phyloP scores from a whole-genome alignment of 2,329 filamentous ascomycete genomes.

The Epichloe baconii region DNA sequence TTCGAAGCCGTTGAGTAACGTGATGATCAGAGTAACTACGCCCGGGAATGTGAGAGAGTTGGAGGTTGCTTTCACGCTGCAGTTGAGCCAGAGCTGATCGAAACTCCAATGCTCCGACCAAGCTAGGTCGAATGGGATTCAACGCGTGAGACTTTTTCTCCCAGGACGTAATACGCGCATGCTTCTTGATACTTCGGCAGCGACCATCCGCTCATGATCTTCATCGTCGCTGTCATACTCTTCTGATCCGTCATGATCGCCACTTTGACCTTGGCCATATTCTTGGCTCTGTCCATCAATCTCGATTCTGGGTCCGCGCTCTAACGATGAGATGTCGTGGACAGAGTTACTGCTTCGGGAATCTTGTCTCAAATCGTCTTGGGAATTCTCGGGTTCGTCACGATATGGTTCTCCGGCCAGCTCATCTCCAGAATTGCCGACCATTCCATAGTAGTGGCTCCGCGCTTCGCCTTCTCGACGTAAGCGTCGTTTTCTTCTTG shows the following conservation, averaged over 20 bases:
- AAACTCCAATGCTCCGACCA: conserved; percentile 90
- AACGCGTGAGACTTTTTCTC: conserved; percentile 49
- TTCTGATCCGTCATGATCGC: conserved; percentile 25
- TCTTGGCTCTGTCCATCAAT: conserved; percentile 23
- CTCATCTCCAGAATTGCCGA: conserved; percentile 38
- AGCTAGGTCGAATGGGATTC: conserved; percentile 79
- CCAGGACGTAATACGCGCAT: conserved; percentile 72
- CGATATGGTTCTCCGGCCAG: conserved; percentile 47
- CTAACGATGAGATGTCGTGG: conserved; percentile 29
- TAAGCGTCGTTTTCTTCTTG: conserved; percentile 43
- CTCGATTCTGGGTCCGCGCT: conserved; percentile 34
- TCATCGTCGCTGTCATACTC: conserved; percentile 33
- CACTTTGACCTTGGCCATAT: conserved; percentile 18
- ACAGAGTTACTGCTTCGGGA: conserved; percentile 9
- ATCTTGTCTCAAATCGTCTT: conserved; percentile 9
- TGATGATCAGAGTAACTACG: conserved; percentile 37
- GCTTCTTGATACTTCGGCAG: conserved; percentile 77
- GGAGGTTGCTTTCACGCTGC: conserved; percentile 66
- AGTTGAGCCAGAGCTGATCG: conserved; percentile 80
- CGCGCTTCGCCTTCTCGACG: conserved; percentile 60
- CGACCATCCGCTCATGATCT: conserved; percentile 48
- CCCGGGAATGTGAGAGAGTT: conserved; percentile 53
- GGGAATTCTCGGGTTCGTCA: conserved; percentile 35
- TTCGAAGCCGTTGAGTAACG: conserved; percentile 12
- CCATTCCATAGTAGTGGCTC: conserved; percentile 53